phyloP scores from a whole-genome alignment of 805 yeast genomes.

The Kregervanrija pseudodelftensis region DNA sequence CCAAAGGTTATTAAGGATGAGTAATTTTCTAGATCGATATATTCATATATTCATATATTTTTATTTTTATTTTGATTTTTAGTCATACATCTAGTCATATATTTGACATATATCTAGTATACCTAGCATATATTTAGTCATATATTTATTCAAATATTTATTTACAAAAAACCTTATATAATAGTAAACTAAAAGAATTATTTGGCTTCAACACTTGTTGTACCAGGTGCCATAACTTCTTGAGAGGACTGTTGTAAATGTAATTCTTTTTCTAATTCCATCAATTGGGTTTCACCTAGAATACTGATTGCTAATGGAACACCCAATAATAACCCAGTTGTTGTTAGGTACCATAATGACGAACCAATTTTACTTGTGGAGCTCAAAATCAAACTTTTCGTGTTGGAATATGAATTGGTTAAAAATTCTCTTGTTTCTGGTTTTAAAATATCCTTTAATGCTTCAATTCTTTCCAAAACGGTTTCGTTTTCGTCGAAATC shows the following conservation, averaged over 20 bases:
- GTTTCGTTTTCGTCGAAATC: constrained; percentile 85
- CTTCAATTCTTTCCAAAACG: constrained; percentile 76
- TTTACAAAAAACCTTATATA: too few relatives aligned
- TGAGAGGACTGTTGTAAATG: constrained; percentile 65
- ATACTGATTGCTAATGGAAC: constrained; percentile 89
- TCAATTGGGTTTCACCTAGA: constrained; percentile 86
- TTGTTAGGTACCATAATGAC: constrained; percentile 77
- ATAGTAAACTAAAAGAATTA: too few relatives aligned
- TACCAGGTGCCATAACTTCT: constrained; percentile 66
- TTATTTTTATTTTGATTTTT: too few relatives aligned
- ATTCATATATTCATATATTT: too few relatives aligned
- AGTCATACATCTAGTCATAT: too few relatives aligned
- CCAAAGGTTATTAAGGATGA: constrained; percentile 38
- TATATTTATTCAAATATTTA: too few relatives aligned
- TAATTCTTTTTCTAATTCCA: constrained; percentile 90
- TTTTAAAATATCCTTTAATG: constrained; percentile 86
- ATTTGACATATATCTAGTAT: too few relatives aligned
- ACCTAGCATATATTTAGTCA: too few relatives aligned
- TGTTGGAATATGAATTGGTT: constrained; percentile 17
- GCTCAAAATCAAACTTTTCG: constrained; percentile 35
- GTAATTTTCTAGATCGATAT: neutral
- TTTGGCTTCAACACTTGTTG: constrained; percentile 32
- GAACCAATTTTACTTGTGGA: constrained; percentile 61
- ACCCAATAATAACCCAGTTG: constrained; percentile 80
- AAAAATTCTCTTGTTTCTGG: constrained; percentile 70